Conservation (phyloP, 192 early-diverging fungal species). For the Haplosporangium gracile region DNA sequence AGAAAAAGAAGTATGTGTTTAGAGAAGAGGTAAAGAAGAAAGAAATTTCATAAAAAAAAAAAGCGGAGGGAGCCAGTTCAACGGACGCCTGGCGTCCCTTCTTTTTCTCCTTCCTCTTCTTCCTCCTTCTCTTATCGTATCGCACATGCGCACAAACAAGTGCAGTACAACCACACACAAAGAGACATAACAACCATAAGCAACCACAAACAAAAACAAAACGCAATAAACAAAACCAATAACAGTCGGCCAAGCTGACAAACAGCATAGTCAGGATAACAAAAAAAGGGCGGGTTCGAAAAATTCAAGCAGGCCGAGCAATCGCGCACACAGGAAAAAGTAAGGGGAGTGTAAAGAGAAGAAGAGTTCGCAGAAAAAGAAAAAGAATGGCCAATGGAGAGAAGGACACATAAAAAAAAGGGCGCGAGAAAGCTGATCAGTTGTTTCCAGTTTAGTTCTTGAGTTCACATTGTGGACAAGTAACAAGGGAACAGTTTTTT, state of each 20-base stretch:
- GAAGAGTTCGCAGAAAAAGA: not conserved
- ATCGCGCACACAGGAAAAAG: not conserved
- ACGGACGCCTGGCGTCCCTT: not conserved
- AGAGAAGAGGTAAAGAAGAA: not conserved
- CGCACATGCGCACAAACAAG: too few species aligned
- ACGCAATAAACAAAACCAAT: not conserved
- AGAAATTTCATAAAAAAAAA: not conserved
- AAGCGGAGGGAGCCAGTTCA: not conserved
- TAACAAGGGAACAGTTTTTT: not conserved
- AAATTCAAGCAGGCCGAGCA: not conserved
- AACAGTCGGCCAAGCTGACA: not conserved
- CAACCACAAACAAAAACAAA: too few species aligned
- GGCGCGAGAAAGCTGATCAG: not conserved
- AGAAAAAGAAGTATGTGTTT: not conserved
- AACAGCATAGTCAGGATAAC: not conserved
- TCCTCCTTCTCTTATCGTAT: not conserved
- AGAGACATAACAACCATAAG: too few species aligned
- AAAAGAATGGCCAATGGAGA: not conserved
- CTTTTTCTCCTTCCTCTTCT: not conserved
- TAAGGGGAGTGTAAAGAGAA: not conserved
- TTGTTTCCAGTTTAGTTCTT: not conserved
- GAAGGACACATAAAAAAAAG: not conserved
- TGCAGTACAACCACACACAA: too few species aligned
- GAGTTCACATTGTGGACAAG: not conserved
- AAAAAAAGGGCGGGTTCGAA: not conserved